Evolutionary conservation across 2,329 filamentous ascomycete genomes (phyloP).

Genomic region (Aspergillus calidoustus): DNA sequence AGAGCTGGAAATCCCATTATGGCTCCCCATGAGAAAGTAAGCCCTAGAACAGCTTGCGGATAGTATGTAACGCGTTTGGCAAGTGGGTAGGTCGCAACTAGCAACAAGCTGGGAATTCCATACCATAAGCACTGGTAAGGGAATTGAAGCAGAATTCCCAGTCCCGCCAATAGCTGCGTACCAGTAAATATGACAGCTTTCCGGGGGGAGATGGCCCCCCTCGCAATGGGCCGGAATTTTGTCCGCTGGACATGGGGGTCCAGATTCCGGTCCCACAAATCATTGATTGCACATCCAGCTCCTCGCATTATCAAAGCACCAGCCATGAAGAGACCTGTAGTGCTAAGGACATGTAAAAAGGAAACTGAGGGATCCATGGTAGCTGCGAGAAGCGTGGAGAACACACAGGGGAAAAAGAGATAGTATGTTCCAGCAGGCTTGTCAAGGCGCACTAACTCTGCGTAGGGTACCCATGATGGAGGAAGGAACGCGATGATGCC

Average conservation of each 20-base stretch:
- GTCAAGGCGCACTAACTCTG: constrained; percentile 58
- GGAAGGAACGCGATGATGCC: constrained; percentile 54
- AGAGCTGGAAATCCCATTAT: constrained; percentile 54
- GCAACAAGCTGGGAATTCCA: constrained; percentile 47
- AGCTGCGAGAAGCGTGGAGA: constrained; percentile 52
- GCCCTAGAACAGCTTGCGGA: constrained; percentile 56
- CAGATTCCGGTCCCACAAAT: constrained; percentile 59
- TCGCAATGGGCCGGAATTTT: constrained; percentile 56
- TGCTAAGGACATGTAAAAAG: constrained; percentile 43
- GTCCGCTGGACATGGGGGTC: constrained; percentile 59
- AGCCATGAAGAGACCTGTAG: constrained; percentile 46
- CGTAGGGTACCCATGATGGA: constrained; percentile 58
- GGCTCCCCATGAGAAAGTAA: constrained; percentile 57
- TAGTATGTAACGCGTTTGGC: constrained; percentile 59
- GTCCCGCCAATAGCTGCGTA: constrained; percentile 46
- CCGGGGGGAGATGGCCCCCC: constrained; percentile 54
- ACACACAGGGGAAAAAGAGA: constrained; percentile 58
- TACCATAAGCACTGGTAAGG: constrained; percentile 49
- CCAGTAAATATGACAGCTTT: constrained; percentile 52
- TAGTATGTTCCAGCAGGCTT: constrained; percentile 58
- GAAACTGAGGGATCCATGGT: constrained; percentile 40
- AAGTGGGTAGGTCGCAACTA: constrained; percentile 55
- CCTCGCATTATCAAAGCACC: constrained; percentile 56
- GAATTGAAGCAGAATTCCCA: constrained; percentile 50
- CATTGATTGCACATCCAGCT: constrained; percentile 60